These are phyloP conservation scores for Penicillium crystallinum DNA, from an alignment of 495 filamentous ascomycete species.

Conservation along the genomic window DNA sequence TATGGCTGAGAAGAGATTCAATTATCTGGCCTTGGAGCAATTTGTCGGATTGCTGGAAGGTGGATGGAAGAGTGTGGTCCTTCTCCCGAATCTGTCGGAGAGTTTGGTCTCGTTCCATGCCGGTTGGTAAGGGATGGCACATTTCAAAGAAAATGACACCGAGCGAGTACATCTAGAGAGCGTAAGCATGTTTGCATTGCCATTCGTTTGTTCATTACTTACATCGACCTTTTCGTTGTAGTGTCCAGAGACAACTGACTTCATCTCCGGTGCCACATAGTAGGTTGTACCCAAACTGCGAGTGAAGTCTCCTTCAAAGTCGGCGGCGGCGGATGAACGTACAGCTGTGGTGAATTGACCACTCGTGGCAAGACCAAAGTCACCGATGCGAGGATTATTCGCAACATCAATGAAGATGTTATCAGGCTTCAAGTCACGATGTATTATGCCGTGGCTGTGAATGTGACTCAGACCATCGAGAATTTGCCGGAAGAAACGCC, in stretches of 20 bases:
- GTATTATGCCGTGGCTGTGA: slow-evolving; percentile 86
- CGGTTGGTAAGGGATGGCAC: slow-evolving; percentile 74
- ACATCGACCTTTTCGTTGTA: slow-evolving; percentile 94
- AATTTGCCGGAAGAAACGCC: slow-evolving; percentile 88
- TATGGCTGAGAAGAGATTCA: slow-evolving; percentile 71
- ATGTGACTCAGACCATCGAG: slow-evolving; percentile 88
- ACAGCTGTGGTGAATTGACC: slow-evolving; percentile 63
- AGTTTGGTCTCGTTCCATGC: slow-evolving; percentile 83
- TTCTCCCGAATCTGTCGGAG: slow-evolving; percentile 65
- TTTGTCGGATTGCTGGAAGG: slow-evolving; percentile 73
- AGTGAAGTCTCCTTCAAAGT: slow-evolving; percentile 59
- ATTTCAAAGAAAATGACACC: slow-evolving; percentile 99
- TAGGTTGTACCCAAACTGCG: slow-evolving; percentile 90
- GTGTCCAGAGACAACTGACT: slow-evolving; percentile 59
- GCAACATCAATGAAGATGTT: slow-evolving; percentile 93
- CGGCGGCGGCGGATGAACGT: slow-evolving; percentile 38
- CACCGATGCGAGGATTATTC: slow-evolving; percentile 88
- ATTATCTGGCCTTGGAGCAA: slow-evolving; percentile 70
- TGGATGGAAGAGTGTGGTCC: slow-evolving; percentile 61
- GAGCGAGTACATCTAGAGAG: slow-evolving; percentile 82
- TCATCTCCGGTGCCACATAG: slow-evolving; percentile 91
- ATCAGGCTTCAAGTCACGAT: slow-evolving; percentile 96
- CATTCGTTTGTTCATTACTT: slow-evolving; percentile 27
- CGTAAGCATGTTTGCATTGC: slow-evolving; percentile 5
- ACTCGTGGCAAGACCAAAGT: slow-evolving; percentile 91